phyloP scores from a whole-genome alignment of 768 basidiomycete species.

The Suillus brevipes region DNA sequence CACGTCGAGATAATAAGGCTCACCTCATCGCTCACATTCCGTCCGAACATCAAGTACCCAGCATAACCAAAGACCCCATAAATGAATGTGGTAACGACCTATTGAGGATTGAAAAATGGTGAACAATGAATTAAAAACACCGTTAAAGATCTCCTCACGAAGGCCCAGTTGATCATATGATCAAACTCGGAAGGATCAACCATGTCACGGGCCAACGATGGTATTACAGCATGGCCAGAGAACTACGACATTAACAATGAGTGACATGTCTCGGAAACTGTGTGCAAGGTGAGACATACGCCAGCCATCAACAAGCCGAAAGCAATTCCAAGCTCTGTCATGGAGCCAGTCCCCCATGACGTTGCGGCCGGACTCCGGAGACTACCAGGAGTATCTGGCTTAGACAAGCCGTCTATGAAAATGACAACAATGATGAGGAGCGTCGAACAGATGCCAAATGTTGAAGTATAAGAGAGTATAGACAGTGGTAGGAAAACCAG shows the following conservation, averaged over 20 bases:
- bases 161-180: constrained; percentile 82
- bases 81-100: constrained; percentile 63
- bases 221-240: constrained; percentile 90
- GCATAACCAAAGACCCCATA: constrained; percentile 71
- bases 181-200: constrained; percentile 76
- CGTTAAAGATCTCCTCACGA: constrained; percentile 48
- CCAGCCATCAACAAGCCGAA: constrained; percentile 94
- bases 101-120: not conserved
- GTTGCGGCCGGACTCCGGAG: constrained; percentile 77
- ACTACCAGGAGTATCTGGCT: constrained; percentile 74
- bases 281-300: constrained; percentile 41
- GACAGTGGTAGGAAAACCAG: constrained; percentile 85
- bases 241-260: constrained; percentile 48
- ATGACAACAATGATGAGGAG: constrained; percentile 74
- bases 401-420: constrained; percentile 78
- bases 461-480: constrained; percentile 84
- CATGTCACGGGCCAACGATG: constrained; percentile 91
- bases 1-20: constrained; percentile 16
- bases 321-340: constrained; percentile 67
- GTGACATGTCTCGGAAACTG: not conserved
- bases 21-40: constrained; percentile 78
- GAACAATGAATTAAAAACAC: constrained; percentile 5
- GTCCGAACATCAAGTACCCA: constrained; percentile 93
- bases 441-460: constrained; percentile 81
- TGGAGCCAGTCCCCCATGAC: constrained; percentile 50